Base-by-base conservation (phyloP, 2,329 filamentous ascomycete genomes). In the Beauveria scarabaeidicola region DNA sequence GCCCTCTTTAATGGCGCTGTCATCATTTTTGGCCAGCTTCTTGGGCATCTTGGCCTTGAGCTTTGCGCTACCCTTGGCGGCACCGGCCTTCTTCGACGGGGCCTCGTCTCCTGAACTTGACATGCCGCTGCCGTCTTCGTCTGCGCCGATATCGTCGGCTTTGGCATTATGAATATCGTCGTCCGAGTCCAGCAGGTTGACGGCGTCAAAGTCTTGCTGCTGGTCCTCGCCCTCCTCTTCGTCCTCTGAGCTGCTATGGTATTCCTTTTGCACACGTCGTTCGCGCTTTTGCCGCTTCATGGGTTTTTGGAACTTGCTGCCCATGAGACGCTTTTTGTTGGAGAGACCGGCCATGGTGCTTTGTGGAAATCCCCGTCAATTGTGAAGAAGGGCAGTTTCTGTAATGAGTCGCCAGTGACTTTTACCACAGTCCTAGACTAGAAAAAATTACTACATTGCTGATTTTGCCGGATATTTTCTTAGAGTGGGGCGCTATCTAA, bases 151-250 rank as follows among this genome's bases (percentile, higher is more conserved):
- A 46, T 83, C 79, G 61, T 84, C 81, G 19, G 77, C 79, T 6
- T 70, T 69, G 46, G 77, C 77, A 64, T 82, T 79, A 65, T 81
- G 77, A 56, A 84, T 75, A 58, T 83, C 80, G 59, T 83, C 81
- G 65, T 84, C 81, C 5, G 80, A 83, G 67, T 83, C 81, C 53
- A 82, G 73, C 17, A 84, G 72, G 64, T 82, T 77, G 62, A 82
- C 78, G 2, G 80, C 76, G 32, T 76, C 70, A 67, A 82, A 81
- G 56, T 74, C 73, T 52, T 76, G 67, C 32, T 69, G 69, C 11
- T 70, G 41, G 25, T 72, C 70, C 5, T 73, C 68, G 25, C 17
- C 47, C 17, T 19, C 40, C 11, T 77, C 68, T 9, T 74, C 73
- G n/a, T 72, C 70, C 41, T 77, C 79, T n/a, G 77, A 79, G 61